phyloP scores from a whole-genome alignment of 1,284 basidiomycete genomes.

The Trametes versicolor region DNA sequence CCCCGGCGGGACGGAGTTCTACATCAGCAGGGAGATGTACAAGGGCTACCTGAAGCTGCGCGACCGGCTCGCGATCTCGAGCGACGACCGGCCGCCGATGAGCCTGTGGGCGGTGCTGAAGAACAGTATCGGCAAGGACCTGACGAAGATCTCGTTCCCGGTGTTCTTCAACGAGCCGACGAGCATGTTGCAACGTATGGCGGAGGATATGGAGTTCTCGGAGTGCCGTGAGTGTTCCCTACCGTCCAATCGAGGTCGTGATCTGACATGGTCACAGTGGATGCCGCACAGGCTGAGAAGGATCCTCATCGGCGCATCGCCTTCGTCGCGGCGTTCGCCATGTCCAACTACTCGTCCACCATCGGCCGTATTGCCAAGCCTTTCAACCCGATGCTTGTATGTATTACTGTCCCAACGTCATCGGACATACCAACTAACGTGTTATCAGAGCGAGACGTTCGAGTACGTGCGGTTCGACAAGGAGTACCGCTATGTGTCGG shows the following conservation, averaged over 20 bases:
- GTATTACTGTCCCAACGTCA: constrained; percentile 37
- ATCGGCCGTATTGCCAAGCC: constrained; percentile 96
- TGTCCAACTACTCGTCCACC: constrained; percentile 98
- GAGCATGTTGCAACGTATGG: constrained; percentile 93
- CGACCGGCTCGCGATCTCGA: constrained; percentile 71
- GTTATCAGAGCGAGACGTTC: constrained; percentile 82
- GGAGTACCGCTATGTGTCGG: constrained; percentile 92
- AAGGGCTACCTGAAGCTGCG: constrained; percentile 78
- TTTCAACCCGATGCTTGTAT: constrained; percentile 90
- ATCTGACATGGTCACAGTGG: constrained; percentile 60
- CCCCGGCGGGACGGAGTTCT: constrained; percentile 37
- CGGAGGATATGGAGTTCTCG: constrained; percentile 96
- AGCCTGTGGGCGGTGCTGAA: constrained; percentile 97
- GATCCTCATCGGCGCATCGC: constrained; percentile 90
- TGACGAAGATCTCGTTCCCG: constrained; percentile 96
- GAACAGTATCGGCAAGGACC: constrained; percentile 95
- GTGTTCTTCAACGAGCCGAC: constrained; percentile 98
- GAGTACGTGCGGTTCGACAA: constrained; percentile 92
- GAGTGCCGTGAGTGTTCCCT: constrained; percentile 78
- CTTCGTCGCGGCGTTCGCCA: constrained; percentile 96
- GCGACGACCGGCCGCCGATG: constrained; percentile 88
- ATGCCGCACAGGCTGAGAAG: constrained; percentile 81
- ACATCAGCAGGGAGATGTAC: constrained; percentile 64
- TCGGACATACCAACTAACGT: not conserved
- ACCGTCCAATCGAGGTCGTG: not conserved